Conservation (phyloP, 805 yeast genomes). For the Vanderwaltozyma verrucispora region DNA sequence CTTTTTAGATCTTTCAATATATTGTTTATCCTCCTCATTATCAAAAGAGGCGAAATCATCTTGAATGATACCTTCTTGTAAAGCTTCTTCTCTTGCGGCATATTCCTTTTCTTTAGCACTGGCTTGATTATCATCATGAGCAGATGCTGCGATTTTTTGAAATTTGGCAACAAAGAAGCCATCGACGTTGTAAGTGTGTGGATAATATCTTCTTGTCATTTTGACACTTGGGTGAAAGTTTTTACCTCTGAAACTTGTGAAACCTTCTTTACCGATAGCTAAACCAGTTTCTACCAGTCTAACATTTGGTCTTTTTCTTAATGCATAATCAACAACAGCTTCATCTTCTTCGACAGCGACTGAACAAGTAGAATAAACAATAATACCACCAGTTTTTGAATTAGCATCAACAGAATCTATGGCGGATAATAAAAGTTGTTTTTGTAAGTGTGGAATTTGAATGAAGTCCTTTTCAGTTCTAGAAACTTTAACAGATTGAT, state of each 20-base stretch:
- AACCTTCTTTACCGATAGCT: conserved; percentile 92
- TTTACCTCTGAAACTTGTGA: conserved; percentile 87
- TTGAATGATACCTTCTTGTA: conserved; percentile 71
- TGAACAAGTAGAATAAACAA: conserved; percentile 97
- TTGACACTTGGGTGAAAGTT: conserved; percentile 67
- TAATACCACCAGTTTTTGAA: conserved; percentile 83
- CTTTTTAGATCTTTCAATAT: conserved; percentile 61
- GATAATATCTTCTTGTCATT: conserved; percentile 90
- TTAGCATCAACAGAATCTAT: conserved; percentile 95
- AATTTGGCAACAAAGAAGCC: conserved; percentile 97
- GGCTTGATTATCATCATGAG: conserved; percentile 75
- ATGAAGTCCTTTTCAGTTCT: conserved; percentile 95
- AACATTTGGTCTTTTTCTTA: conserved; percentile 93
- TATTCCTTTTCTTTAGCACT: conserved; percentile 82
- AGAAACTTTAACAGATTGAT: conserved; percentile 83
- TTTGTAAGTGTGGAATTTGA: conserved; percentile 93
- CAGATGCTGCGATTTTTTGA: conserved; percentile 79
- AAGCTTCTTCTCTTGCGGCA: conserved; percentile 70
- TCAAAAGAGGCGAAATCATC: conserved; percentile 82
- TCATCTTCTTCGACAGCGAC: conserved; percentile 98
- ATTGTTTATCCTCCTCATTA: conserved; percentile 59
- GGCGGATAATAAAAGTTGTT: conserved; percentile 86
- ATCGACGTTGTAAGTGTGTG: conserved; percentile 97
- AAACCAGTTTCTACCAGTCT: conserved; percentile 87
- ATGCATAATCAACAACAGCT: conserved; percentile 95